A percentile compares a stretch with the other conserved stretches of the same genome.
Evolutionary conservation across 805 yeast genomes (phyloP).

Genomic region (Candida railenensis): DNA sequence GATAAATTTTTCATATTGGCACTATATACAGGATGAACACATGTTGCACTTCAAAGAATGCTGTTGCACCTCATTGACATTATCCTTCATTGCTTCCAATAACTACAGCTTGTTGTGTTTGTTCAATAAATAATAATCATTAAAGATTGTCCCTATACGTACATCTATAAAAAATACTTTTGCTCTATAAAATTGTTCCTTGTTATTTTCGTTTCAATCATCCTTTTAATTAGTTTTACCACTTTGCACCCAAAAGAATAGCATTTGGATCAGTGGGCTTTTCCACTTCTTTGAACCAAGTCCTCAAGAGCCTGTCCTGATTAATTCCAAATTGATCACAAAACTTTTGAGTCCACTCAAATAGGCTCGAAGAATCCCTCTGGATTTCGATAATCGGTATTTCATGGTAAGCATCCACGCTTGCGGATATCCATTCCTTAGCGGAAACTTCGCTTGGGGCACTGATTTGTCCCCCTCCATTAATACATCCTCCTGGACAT

Average conservation of each 20-base stretch:
- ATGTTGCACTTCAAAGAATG: too few relatives aligned
- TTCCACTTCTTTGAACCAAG: constrained; percentile 51
- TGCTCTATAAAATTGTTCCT: not conserved
- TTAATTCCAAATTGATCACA: constrained; percentile 25
- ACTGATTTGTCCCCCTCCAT: constrained; percentile 91
- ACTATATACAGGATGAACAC: too few relatives aligned
- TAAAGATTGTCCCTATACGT: not conserved
- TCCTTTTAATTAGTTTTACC: constrained; percentile 42
- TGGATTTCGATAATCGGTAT: constrained; percentile 24
- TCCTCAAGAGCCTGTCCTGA: constrained; percentile 39
- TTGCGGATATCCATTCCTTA: constrained; percentile 46
- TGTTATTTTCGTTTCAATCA: not conserved
- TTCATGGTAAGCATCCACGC: constrained; percentile 30
- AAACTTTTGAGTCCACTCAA: constrained; percentile 36
- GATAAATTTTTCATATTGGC: too few relatives aligned
- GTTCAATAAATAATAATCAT: not conserved
- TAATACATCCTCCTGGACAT: constrained; percentile 96
- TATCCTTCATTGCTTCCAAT: not conserved
- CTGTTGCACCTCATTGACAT: too few relatives aligned
- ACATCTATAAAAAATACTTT: not conserved
- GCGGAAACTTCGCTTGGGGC: constrained; percentile 36
- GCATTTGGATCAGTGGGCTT: constrained; percentile 49
- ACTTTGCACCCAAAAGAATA: constrained; percentile 53
- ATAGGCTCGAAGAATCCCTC: constrained; percentile 1
- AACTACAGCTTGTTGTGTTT: too few relatives aligned